Conservation (phyloP, 768 basidiomycete genomes). For the Termitomyces sp. region DNA sequence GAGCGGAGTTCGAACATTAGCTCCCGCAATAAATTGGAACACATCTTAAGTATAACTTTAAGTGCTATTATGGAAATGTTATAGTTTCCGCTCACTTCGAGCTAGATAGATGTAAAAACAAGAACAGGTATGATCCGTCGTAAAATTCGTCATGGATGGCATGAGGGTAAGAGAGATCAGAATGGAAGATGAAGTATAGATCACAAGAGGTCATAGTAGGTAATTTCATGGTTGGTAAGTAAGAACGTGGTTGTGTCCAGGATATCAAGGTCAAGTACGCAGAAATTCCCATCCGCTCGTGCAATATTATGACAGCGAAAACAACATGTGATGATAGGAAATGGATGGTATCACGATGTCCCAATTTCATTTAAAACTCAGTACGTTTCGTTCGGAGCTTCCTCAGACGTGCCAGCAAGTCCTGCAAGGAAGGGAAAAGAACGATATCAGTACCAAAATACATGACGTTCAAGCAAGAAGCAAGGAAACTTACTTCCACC, state of each 20-base stretch:
- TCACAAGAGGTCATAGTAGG: not conserved
- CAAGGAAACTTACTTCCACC: slow-evolving; percentile 50
- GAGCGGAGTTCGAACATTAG: not conserved
- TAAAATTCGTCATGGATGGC: slow-evolving; percentile 1
- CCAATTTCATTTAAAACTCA: slow-evolving; percentile 16
- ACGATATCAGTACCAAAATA: slow-evolving; percentile 1
- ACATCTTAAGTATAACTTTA: too few species aligned
- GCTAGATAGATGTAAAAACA: not conserved
- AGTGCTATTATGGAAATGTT: not conserved
- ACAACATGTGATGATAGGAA: not conserved
- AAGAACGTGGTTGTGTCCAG: not conserved
- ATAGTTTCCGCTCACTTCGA: not conserved
- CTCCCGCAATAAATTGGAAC: too few species aligned
- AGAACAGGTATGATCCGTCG: slow-evolving; percentile 1
- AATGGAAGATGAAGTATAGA: not conserved
- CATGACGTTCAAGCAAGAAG: not conserved
- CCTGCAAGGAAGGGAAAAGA: slow-evolving; percentile 26
- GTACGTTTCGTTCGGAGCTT: slow-evolving; percentile 48
- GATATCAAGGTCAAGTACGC: not conserved
- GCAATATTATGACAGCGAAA: not conserved
- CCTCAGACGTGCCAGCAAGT: slow-evolving; percentile 48
- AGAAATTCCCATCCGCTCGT: not conserved
- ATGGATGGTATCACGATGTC: not conserved
- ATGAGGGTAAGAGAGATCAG: not conserved
- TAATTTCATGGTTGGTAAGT: not conserved